Conservation (phyloP, 208 protist species). For the Jaenimonas drosophilae region DNA sequence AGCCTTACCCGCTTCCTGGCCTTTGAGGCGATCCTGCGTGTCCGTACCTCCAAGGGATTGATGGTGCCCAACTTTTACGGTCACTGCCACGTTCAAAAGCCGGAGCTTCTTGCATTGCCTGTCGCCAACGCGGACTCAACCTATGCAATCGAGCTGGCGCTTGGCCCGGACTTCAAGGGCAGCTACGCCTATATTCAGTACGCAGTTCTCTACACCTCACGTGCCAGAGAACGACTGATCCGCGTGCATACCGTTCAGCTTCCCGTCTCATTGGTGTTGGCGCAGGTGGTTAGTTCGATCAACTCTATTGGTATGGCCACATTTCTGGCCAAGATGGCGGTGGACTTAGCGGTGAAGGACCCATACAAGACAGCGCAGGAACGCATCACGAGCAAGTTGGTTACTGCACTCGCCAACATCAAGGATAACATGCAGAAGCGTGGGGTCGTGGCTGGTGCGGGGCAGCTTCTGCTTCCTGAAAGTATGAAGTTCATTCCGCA, state of each 20-base stretch:
- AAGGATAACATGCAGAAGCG: slow-evolving; percentile 36
- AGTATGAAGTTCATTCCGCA: slow-evolving; percentile 74
- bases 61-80: slow-evolving; percentile 89
- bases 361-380: slow-evolving; percentile 59
- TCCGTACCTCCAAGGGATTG: slow-evolving; percentile 85
- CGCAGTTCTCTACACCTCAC: slow-evolving; percentile 70
- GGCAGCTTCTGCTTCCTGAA: slow-evolving; percentile 49
- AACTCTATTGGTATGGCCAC: slow-evolving; percentile 50
- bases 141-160: slow-evolving; percentile 70
- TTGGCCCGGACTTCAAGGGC: slow-evolving; percentile 36
- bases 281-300: slow-evolving; percentile 59
- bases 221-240: slow-evolving; percentile 67
- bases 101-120: slow-evolving; percentile 94
- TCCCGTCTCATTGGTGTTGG: slow-evolving; percentile 24
- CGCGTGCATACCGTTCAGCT: slow-evolving; percentile 81
- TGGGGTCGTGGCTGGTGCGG: slow-evolving; percentile 18
- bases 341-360: slow-evolving; percentile 40
- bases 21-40: slow-evolving; percentile 95
- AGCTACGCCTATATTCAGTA: slow-evolving; percentile 79
- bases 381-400: slow-evolving; percentile 38
- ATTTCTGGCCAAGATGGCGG: slow-evolving; percentile 64
- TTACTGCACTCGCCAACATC: slow-evolving; percentile 25
- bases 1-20: slow-evolving; percentile 84
- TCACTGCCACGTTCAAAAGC: slow-evolving; percentile 93
- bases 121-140: slow-evolving; percentile 87